phyloP scores from a whole-genome alignment of 176 grass and related monocot species.

The Oryza punctata region DNA sequence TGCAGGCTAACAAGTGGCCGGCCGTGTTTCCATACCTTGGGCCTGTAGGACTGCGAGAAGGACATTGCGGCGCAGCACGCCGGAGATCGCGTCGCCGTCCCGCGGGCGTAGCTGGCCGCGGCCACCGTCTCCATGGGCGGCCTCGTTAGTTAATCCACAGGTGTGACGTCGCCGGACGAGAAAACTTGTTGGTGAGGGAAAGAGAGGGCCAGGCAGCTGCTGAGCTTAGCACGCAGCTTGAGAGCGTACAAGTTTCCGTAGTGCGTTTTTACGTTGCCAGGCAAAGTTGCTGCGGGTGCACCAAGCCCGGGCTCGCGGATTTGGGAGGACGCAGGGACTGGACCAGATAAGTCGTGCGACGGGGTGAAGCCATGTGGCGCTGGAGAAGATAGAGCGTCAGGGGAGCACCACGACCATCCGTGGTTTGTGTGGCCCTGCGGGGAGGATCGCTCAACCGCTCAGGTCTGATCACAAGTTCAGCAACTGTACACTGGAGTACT shows the following conservation, averaged over 20 bases:
- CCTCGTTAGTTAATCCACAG: neutral
- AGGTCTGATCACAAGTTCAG: neutral
- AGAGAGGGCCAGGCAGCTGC: neutral
- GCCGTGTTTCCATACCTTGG: slow-evolving; percentile 31
- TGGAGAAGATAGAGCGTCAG: slow-evolving; percentile 54
- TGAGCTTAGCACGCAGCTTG: neutral
- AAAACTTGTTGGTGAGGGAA: neutral
- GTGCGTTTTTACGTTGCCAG: neutral
- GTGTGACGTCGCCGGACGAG: neutral
- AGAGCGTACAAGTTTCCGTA: neutral
- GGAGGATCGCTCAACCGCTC: neutral
- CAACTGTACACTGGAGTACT: neutral
- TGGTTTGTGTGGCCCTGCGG: slow-evolving; percentile 47
- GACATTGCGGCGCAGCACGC: slow-evolving; percentile 59
- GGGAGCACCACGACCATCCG: slow-evolving; percentile 31
- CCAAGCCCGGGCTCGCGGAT: neutral
- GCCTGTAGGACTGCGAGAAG: slow-evolving; percentile 59
- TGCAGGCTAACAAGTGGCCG: too few species aligned
- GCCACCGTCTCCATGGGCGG: slow-evolving; percentile 77
- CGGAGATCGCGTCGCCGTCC: slow-evolving; percentile 48
- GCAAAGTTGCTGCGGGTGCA: neutral
- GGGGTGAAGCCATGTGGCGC: slow-evolving; percentile 44
- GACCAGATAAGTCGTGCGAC: slow-evolving; percentile 43
- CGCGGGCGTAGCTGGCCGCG: slow-evolving; percentile 58
- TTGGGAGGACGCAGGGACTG: slow-evolving; percentile 32